phyloP scores from a whole-genome alignment of 2,329 filamentous ascomycete genomes.

The Pochonia chlamydosporia region DNA sequence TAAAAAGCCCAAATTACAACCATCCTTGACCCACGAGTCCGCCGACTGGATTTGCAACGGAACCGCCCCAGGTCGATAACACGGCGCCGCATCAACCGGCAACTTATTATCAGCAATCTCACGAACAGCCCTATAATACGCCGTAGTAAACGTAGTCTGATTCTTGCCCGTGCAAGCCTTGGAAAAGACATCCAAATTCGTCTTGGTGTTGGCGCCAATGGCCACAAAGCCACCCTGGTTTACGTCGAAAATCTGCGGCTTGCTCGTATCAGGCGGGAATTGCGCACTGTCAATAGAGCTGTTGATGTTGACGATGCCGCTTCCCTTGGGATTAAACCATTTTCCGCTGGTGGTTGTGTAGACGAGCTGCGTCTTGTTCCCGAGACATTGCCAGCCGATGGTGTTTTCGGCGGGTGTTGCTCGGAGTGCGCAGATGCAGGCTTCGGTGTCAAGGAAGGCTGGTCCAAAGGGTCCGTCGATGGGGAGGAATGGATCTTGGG shows the following conservation, averaged over 20 bases:
- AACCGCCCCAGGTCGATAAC: conserved; percentile 31
- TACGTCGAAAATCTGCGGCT: conserved; percentile 23
- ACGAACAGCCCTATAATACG: conserved; percentile 29
- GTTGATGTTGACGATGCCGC: conserved; percentile 16
- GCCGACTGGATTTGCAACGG: conserved; percentile 34
- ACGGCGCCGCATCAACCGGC: conserved; percentile 32
- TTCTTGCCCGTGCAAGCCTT: conserved; percentile 36
- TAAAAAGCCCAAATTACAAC: conserved; percentile 35
- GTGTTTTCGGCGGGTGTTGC: conserved; percentile 13
- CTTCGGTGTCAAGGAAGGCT: conserved; percentile 32
- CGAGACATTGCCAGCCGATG: conserved; percentile 36
- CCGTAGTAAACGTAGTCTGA: conserved; percentile 32
- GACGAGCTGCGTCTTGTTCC: conserved; percentile 34
- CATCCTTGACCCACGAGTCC: conserved; percentile 27
- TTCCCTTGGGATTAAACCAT: conserved; percentile 30
- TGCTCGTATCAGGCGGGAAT: conserved; percentile 26
- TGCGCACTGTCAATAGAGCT: conserved; percentile 29
- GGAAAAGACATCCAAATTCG: conserved; percentile 27
- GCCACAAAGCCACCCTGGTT: conserved; percentile 18
- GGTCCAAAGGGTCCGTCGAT: conserved; percentile 24
- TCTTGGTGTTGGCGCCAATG: conserved; percentile 12
- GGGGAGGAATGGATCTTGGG: conserved; percentile 33
- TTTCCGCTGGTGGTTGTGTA: conserved; percentile 32
- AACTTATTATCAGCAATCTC: conserved; percentile 19
- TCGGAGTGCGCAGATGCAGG: conserved; percentile 33